Evolutionary conservation across 2,329 filamentous ascomycete species (phyloP).

Genomic region (Aspergillus pseudotamarii): DNA sequence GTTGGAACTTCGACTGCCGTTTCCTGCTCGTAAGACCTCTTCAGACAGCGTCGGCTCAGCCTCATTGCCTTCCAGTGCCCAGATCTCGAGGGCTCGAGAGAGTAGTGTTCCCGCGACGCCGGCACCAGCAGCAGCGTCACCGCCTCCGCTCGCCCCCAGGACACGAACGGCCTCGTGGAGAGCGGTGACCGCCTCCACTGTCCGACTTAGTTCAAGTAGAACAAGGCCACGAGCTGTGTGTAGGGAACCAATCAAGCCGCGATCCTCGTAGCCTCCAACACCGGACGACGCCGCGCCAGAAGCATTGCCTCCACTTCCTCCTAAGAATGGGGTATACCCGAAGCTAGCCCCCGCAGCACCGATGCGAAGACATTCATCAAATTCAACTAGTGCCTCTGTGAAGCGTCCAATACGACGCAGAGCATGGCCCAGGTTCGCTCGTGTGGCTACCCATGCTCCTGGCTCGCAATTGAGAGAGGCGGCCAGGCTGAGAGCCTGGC

Average conservation of each 20-base stretch:
- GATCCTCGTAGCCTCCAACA: slow-evolving; percentile 51
- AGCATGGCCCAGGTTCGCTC: slow-evolving; percentile 88
- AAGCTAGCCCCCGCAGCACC: slow-evolving; percentile 74
- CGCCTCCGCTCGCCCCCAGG: slow-evolving; percentile 47
- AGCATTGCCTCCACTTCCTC: slow-evolving; percentile 38
- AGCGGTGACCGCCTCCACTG: slow-evolving; percentile 76
- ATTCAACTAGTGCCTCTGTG: slow-evolving; percentile 74
- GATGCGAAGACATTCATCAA: slow-evolving; percentile 82
- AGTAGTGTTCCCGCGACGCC: slow-evolving; percentile 51
- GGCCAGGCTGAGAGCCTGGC: slow-evolving; percentile 74
- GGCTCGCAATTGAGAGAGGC: slow-evolving; percentile 80
- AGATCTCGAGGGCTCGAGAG: slow-evolving; percentile 49
- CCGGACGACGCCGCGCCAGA: slow-evolving; percentile 41
- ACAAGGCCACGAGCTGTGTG: slow-evolving; percentile 70
- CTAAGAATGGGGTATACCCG: slow-evolving; percentile 70
- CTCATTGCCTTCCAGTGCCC: slow-evolving; percentile 44
- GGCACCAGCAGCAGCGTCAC: slow-evolving; percentile 50
- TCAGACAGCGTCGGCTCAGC: slow-evolving; percentile 21
- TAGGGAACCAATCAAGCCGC: slow-evolving; percentile 49
- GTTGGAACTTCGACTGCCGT: slow-evolving; percentile 24
- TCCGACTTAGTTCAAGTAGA: slow-evolving; percentile 73
- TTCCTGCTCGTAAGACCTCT: slow-evolving; percentile 19
- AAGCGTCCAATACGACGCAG: slow-evolving; percentile 72
- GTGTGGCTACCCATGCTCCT: slow-evolving; percentile 77
- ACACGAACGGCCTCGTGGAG: slow-evolving; percentile 71